Conservation (phyloP, 257 asterid genomes). For the Solanum clarkiae region DNA sequence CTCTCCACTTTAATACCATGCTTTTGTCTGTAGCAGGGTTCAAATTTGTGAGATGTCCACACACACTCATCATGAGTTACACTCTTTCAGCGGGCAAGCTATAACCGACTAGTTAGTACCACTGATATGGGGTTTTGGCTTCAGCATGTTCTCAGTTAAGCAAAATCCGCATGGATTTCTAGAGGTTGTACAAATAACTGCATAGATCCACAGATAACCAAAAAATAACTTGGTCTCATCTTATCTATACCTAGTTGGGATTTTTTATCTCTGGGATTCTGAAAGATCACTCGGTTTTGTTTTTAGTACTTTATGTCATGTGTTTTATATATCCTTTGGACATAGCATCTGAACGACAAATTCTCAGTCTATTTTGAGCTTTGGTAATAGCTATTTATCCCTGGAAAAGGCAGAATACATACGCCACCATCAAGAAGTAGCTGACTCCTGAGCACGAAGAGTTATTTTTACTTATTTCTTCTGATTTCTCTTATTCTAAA, state of each 20-base stretch:
- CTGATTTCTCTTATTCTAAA: background rate
- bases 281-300: background rate
- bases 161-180: background rate
- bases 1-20: background rate
- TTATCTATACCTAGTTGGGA: background rate
- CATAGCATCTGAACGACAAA: background rate
- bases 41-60: background rate
- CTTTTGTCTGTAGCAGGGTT: background rate
- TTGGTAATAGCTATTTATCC: background rate
- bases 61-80: background rate
- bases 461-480: background rate
- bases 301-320: background rate
- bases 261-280: background rate
- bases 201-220: background rate
- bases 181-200: background rate
- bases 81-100: background rate
- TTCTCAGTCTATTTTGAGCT: background rate
- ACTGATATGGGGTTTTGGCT: background rate
- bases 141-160: background rate
- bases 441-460: background rate
- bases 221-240: background rate
- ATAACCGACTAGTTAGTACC: background rate
- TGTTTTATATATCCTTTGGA: background rate
- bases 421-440: background rate
- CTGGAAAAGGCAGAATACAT: background rate